These are phyloP conservation scores for Trichoderma sp. DNA, from an alignment of 2,329 filamentous ascomycete species.

Conservation along the genomic window DNA sequence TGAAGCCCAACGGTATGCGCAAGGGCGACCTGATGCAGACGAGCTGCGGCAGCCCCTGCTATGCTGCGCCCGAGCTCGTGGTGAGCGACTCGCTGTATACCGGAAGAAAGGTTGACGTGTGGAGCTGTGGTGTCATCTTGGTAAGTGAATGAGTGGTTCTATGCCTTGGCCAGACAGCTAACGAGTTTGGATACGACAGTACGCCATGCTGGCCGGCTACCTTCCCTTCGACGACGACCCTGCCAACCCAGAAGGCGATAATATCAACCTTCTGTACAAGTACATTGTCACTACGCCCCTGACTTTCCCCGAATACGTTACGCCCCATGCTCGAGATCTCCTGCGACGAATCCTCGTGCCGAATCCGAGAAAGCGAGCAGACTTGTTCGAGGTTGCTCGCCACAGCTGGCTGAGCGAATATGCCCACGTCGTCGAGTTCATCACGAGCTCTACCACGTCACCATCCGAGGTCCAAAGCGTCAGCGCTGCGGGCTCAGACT, in stretches of 20 bases:
- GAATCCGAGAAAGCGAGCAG: conserved; percentile 90
- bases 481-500: conserved; percentile 63
- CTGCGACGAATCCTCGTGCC: conserved; percentile 91
- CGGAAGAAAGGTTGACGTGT: conserved; percentile 95
- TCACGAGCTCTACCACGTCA: conserved; percentile 91
- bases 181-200: conserved; percentile 56
- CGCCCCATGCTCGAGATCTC: conserved; percentile 90
- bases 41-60: conserved; percentile 96
- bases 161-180: not conserved
- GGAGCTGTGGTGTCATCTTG: conserved; percentile 98
- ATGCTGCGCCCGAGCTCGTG: conserved; percentile 93
- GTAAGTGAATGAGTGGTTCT: conserved; percentile 58
- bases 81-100: conserved; percentile 98
- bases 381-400: conserved; percentile 93
- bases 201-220: conserved; percentile 97
- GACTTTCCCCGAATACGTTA: conserved; percentile 98
- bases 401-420: conserved; percentile 99
- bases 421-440: conserved; percentile 93
- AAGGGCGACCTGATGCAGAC: conserved; percentile 98
- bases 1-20: conserved; percentile 72
- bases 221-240: conserved; percentile 97
- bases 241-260: conserved; percentile 96
- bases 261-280: conserved; percentile 98
- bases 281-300: conserved; percentile 97
- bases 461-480: conserved; percentile 82